Base-by-base conservation (phyloP, 345 rosid genomes). In the Stellera chamaejasme region DNA sequence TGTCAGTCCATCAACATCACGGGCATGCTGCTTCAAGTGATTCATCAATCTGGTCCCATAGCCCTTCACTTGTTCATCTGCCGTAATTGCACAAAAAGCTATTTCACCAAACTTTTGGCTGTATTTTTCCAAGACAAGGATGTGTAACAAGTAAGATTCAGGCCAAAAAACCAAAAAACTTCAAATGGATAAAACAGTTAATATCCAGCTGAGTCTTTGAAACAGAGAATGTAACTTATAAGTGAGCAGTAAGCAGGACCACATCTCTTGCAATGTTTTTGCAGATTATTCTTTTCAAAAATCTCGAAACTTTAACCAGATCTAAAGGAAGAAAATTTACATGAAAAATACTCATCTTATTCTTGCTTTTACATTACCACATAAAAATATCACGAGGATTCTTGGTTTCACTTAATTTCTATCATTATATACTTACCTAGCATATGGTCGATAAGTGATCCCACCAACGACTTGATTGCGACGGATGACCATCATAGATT, bases 11-110 rank as follows among this genome's bases (percentile, higher is more conserved):
- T 94, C 99, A 66, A 69, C 84, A 67, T 94, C 90, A 13, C 96
- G 96, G 16, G 97, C 97, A 66, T 94, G 87, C 72, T 90, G 87
- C 72, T 94, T 94, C 75, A 94, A 74, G 77, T 94, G 96, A 82
- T 94, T 94, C 99, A 94, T 94, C 81, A 94, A 71, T 78, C 97
- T 90, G 25, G 99, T 90, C 41, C 99, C 97, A 65, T 90, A 94
- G 64, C 99, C 99, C 79, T 90, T 94, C 15, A 94, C 99, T 90
- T 94, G 99, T 75, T 94, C 99, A 77, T 94, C 99, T 27, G 99
- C 92, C 15, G 96, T 90, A 69, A 94, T 94, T 66, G 99, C 99
- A 77, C 97, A 94, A 75, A 94, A 94, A 56, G 99, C 99, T 72
- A 94, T 94, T 76, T 94, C 99, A 61, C 97, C 99, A 71, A 94